phyloP scores from a whole-genome alignment of 129 eudicot genomes.

The Kitagawia praeruptora region DNA sequence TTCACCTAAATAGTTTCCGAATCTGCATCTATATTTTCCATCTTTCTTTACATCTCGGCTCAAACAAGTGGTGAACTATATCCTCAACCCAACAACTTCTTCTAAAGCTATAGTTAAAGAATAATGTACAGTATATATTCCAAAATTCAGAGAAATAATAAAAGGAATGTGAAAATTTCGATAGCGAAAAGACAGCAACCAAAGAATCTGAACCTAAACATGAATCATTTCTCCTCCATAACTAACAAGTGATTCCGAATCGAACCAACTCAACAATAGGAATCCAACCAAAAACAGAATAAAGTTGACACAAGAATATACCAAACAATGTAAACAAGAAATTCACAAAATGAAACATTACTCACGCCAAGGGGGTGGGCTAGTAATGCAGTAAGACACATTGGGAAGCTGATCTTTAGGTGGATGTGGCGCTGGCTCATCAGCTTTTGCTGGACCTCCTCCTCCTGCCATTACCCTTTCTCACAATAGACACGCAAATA shows the following conservation, averaged over 20 bases:
- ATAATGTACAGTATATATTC: not conserved
- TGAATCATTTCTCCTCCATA: not conserved
- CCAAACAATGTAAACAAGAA: constrained; percentile 5
- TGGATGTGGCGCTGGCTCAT: constrained; percentile 86
- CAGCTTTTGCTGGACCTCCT: constrained; percentile 61
- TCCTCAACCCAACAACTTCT: not conserved
- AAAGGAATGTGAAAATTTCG: not conserved
- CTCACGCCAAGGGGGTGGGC: constrained; percentile 96
- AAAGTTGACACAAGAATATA: constrained; percentile 14
- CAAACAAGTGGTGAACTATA: not conserved
- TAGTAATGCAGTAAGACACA: constrained; percentile 87
- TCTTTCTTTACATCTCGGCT: not conserved
- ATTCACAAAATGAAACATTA: not conserved
- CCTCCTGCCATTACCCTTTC: constrained; percentile 67
- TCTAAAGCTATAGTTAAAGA: not conserved
- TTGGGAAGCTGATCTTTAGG: constrained; percentile 93
- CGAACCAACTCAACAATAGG: not conserved
- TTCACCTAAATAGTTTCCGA: not conserved
- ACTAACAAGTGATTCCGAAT: not conserved
- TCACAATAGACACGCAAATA: not conserved
- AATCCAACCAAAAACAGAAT: constrained; percentile 1
- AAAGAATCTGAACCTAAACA: not conserved
- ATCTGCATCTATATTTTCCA: not conserved
- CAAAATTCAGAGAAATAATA: not conserved
- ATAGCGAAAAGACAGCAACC: not conserved